Conservation (phyloP, 1,139 yeast species). For the Protomyces arabidopsidicola region DNA sequence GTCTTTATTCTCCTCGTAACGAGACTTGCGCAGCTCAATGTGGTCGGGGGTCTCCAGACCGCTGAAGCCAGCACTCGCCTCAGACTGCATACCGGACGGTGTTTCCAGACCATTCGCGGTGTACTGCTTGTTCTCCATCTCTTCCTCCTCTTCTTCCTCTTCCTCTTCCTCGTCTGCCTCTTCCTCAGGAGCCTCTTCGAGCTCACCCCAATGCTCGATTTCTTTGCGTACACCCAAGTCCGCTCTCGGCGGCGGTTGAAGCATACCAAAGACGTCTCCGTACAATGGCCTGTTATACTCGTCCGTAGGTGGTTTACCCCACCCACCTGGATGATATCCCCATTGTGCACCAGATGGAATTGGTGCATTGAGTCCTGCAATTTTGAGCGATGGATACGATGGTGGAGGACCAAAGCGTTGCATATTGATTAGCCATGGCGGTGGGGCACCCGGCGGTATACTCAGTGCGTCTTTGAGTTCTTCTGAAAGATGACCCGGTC, state of each 20-base stretch:
- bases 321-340: slow-evolving; percentile 45
- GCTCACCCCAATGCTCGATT: slow-evolving; percentile 40
- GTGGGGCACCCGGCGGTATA: slow-evolving; percentile 56
- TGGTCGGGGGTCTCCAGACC: slow-evolving; percentile 32
- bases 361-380: slow-evolving; percentile 52
- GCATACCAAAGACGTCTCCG: slow-evolving; percentile 40
- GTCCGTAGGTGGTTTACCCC: slow-evolving; percentile 44
- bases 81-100: slow-evolving; percentile 29
- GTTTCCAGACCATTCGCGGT: slow-evolving; percentile 25
- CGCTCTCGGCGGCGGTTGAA: slow-evolving; percentile 46
- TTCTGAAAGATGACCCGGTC: slow-evolving; percentile 66
- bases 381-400: slow-evolving; percentile 60
- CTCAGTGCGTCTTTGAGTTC: slow-evolving; percentile 66
- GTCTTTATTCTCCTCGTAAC: slow-evolving; percentile 6
- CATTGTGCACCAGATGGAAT: slow-evolving; percentile 43
- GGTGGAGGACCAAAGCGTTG: slow-evolving; percentile 78
- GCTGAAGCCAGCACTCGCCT: slow-evolving; percentile 27
- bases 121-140: slow-evolving; percentile 29
- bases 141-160: slow-evolving; percentile 38
- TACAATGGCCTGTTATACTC: slow-evolving; percentile 40
- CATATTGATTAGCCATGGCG: slow-evolving; percentile 82
- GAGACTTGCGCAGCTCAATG: slow-evolving; percentile 32
- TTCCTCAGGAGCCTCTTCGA: slow-evolving; percentile 38
- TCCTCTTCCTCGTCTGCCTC: slow-evolving; percentile 39
- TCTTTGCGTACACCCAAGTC: slow-evolving; percentile 41